phyloP scores from a whole-genome alignment of 768 basidiomycete genomes.

The Xerocomus potaroensis region DNA sequence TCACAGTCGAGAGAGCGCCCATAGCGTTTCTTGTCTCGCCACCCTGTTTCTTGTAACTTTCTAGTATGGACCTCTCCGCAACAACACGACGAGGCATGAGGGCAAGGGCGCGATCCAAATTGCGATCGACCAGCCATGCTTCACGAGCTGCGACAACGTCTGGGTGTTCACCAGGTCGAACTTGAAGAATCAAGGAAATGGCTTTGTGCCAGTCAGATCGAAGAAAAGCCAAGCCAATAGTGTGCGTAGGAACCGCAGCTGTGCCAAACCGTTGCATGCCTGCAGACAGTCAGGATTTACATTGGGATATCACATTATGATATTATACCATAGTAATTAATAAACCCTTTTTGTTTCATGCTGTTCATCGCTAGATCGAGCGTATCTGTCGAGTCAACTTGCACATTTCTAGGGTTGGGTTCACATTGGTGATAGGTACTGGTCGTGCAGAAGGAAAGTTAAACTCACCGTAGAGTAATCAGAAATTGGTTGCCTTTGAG shows the following conservation, averaged over 20 bases:
- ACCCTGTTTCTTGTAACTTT: slow-evolving; percentile 79
- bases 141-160: slow-evolving; percentile 81
- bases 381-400: slow-evolving; percentile 66
- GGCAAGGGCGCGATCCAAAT: slow-evolving; percentile 76
- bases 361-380: slow-evolving; percentile 73
- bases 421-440: neutral
- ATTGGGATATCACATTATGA: neutral
- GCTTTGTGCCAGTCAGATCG: slow-evolving; percentile 90
- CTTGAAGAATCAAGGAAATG: slow-evolving; percentile 72
- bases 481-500: slow-evolving; percentile 94
- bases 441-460: slow-evolving; percentile 15
- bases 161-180: slow-evolving; percentile 87
- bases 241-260: slow-evolving; percentile 91
- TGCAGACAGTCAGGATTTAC: slow-evolving; percentile 26
- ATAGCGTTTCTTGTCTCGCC: slow-evolving; percentile 80
- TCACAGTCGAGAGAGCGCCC: slow-evolving; percentile 81
- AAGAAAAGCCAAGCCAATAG: slow-evolving; percentile 87
- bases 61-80: slow-evolving; percentile 89
- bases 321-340: slow-evolving; percentile 89
- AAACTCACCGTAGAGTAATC: slow-evolving; percentile 78
- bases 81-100: slow-evolving; percentile 89
- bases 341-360: slow-evolving; percentile 83
- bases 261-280: slow-evolving; percentile 99
- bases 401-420: slow-evolving; percentile 62
- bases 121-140: slow-evolving; percentile 82